Conservation (phyloP, 352 stramenopile genomes). For the Globisporangium mamillatum region DNA sequence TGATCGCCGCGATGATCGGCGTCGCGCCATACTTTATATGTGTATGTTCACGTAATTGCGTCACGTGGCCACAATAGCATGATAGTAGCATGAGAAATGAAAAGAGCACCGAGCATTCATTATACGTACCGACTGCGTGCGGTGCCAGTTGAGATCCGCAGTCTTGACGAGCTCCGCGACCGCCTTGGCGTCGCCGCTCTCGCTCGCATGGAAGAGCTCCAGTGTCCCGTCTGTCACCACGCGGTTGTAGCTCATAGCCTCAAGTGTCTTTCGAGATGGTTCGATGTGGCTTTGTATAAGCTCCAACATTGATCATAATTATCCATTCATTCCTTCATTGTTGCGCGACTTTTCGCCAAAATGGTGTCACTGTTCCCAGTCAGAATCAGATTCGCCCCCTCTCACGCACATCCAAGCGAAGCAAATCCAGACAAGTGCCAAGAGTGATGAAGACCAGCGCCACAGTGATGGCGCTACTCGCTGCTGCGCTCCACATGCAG, state of each 20-base stretch:
- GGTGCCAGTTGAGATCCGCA: conserved; percentile 74
- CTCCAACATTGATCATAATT: background rate
- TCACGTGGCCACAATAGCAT: background rate
- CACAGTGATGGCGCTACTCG: conserved; percentile 14
- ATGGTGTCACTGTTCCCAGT: conserved; percentile 3
- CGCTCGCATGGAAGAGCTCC: conserved; percentile 56
- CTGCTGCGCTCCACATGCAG: background rate
- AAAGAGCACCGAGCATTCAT: background rate
- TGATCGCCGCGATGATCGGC: conserved; percentile 63
- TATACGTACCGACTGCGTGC: conserved; percentile 46
- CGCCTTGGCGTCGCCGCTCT: conserved; percentile 42
- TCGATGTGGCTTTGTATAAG: background rate
- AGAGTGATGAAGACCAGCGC: background rate
- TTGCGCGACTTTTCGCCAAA: conserved; percentile 8
- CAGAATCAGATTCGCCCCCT: background rate
- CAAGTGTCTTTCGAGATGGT: background rate
- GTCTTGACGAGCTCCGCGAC: conserved; percentile 44
- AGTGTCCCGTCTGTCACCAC: conserved; percentile 53
- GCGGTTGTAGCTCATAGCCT: conserved; percentile 66
- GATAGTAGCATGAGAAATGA: background rate
- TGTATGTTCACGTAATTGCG: background rate
- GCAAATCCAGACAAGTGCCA: background rate
- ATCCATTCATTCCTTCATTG: background rate
- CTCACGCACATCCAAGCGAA: background rate
- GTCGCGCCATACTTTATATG: conserved; percentile 62